Evolutionary conservation across 495 filamentous ascomycete species (phyloP).

Genomic region (Cudoniella acicularis): DNA sequence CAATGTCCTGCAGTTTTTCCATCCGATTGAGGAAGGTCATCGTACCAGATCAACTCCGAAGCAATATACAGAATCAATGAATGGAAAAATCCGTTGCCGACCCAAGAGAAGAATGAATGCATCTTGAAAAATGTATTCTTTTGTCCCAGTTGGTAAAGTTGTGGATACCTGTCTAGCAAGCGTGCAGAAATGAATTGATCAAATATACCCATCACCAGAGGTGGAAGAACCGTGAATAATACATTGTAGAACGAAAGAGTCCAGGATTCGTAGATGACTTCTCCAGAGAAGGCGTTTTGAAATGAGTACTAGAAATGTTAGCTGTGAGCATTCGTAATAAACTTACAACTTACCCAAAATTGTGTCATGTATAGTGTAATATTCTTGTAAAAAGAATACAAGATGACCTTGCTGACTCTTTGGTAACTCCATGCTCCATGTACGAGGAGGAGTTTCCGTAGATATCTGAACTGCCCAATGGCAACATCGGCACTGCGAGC

Average conservation of each 20-base stretch:
- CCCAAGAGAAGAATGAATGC: conserved; percentile 89
- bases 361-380: conserved; percentile 98
- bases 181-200: conserved; percentile 97
- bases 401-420: conserved; percentile 89
- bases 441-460: conserved; percentile 91
- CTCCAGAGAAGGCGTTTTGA: conserved; percentile 95
- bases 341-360: conserved; percentile 62
- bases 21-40: conserved; percentile 70
- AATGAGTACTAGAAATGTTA: conserved; percentile 64
- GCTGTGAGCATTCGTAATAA: conserved; percentile 52
- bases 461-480: conserved; percentile 94
- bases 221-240: conserved; percentile 92
- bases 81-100: conserved; percentile 92
- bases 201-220: conserved; percentile 92
- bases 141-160: conserved; percentile 91
- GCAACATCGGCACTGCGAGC: conserved; percentile 94
- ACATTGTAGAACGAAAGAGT: conserved; percentile 99
- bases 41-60: conserved; percentile 73
- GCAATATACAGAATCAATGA: conserved; percentile 87
- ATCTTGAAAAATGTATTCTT: conserved; percentile 89
- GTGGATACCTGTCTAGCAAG: conserved; percentile 94
- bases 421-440: conserved; percentile 98
- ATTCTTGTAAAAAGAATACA: conserved; percentile 99
- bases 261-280: conserved; percentile 99
- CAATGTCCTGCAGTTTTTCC: conserved; percentile 86